phyloP scores from a whole-genome alignment of 176 grass and related monocot species.

The Bonia amplexicaulis region DNA sequence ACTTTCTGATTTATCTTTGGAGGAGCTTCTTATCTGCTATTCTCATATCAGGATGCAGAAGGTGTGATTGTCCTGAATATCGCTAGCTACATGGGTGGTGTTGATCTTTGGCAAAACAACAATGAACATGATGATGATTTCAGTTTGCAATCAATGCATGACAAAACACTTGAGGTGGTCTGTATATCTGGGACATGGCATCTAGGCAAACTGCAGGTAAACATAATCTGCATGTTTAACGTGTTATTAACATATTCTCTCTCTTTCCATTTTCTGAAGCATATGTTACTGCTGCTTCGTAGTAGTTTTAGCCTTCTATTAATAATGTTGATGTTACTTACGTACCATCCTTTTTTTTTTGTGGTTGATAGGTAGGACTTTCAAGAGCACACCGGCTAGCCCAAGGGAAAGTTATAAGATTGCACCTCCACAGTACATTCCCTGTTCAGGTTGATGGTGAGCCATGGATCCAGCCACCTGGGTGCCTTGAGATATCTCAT shows the following conservation, averaged over 20 bases:
- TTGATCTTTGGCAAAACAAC: slow-evolving; percentile 89
- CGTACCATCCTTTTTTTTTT: background rate
- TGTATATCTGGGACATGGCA: slow-evolving; percentile 96
- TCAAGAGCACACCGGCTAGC: slow-evolving; percentile 76
- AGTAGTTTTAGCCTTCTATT: background rate
- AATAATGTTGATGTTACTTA: background rate
- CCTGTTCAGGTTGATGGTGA: slow-evolving; percentile 98
- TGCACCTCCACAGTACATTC: slow-evolving; percentile 80
- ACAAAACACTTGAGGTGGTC: slow-evolving; percentile 86
- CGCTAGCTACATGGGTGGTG: slow-evolving; percentile 92
- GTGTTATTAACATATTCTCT: slow-evolving; percentile 2
- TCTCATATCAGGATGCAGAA: slow-evolving; percentile 77
- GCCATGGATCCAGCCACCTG: slow-evolving; percentile 90
- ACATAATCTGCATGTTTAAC: background rate
- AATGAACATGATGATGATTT: slow-evolving; percentile 66
- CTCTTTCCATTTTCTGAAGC: background rate
- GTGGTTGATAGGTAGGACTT: slow-evolving; percentile 71
- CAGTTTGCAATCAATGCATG: slow-evolving; percentile 75
- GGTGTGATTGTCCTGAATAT: slow-evolving; percentile 94
- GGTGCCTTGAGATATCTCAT: slow-evolving; percentile 85
- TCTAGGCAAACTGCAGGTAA: slow-evolving; percentile 95
- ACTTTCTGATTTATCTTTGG: background rate
- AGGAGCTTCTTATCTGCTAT: slow-evolving; percentile 27
- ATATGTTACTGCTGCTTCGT: background rate
- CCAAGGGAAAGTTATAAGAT: slow-evolving; percentile 79